Conservation (phyloP, 2,329 filamentous ascomycete species). For the Arachnomyces sp. region DNA sequence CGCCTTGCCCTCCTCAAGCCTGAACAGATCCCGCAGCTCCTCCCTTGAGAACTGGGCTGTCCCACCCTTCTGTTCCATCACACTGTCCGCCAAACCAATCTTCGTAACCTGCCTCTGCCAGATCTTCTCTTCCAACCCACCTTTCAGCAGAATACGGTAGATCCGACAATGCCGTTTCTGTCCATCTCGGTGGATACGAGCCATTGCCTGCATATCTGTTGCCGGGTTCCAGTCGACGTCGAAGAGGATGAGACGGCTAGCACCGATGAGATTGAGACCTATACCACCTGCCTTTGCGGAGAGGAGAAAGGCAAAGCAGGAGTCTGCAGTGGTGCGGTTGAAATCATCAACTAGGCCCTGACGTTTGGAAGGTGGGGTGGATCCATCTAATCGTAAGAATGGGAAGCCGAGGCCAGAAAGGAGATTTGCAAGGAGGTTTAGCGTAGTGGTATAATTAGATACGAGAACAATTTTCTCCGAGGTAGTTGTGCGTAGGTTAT, state of each 20-base stretch:
- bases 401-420: slow-evolving; percentile 52
- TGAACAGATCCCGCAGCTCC: slow-evolving; percentile 60
- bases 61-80: slow-evolving; percentile 58
- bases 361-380: slow-evolving; percentile 54
- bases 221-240: slow-evolving; percentile 72
- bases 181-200: slow-evolving; percentile 63
- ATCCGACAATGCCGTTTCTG: slow-evolving; percentile 61
- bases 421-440: slow-evolving; percentile 57
- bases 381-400: slow-evolving; percentile 62
- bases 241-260: slow-evolving; percentile 60
- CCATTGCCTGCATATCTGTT: slow-evolving; percentile 66
- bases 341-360: slow-evolving; percentile 63
- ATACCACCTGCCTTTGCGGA: slow-evolving; percentile 65
- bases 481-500: slow-evolving; percentile 52
- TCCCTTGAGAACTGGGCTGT: slow-evolving; percentile 55
- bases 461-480: slow-evolving; percentile 65
- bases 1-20: slow-evolving; percentile 50
- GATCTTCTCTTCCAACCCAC: slow-evolving; percentile 65
- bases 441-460: slow-evolving; percentile 67
- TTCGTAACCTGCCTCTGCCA: slow-evolving; percentile 66
- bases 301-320: slow-evolving; percentile 60
- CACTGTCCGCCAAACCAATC: slow-evolving; percentile 59
- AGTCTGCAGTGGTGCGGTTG: slow-evolving; percentile 50
- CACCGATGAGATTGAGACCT: slow-evolving; percentile 63
- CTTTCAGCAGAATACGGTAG: slow-evolving; percentile 60